A percentile compares a stretch with the other conserved stretches of the same genome.
Evolutionary conservation across 331 rosid genomes (phyloP).

Genomic region (Quercus phellos): DNA sequence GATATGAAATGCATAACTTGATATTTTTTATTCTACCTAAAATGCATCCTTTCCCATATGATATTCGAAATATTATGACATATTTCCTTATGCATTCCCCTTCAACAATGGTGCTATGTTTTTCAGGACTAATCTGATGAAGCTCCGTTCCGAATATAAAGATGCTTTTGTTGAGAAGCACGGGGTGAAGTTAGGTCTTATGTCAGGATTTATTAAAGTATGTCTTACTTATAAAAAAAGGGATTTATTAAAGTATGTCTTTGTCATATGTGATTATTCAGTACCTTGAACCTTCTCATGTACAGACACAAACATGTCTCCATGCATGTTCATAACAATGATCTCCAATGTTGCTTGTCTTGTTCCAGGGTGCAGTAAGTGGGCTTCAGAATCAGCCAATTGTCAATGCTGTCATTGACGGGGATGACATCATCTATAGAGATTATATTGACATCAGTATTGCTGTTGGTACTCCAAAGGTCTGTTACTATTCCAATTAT

Average conservation of each 20-base stretch:
- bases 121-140: conserved; percentile 63
- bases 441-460: conserved; percentile 59
- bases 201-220: conserved; percentile 66
- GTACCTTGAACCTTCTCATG: not conserved
- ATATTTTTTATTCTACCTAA: not conserved
- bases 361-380: conserved; percentile 53
- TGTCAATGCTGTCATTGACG: conserved; percentile 61
- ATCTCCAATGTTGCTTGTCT: not conserved
- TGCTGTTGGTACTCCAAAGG: conserved; percentile 65
- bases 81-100: not conserved
- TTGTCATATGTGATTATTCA: not conserved
- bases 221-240: not conserved
- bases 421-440: conserved; percentile 63
- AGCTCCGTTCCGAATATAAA: conserved; percentile 56
- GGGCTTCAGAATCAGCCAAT: conserved; percentile 53
- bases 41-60: not conserved
- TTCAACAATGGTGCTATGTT: not conserved
- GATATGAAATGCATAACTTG: not conserved
- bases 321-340: not conserved
- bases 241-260: conserved; percentile 49
- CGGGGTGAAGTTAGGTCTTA: conserved; percentile 58
- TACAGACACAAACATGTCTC: not conserved
- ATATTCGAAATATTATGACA: not conserved
- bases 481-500: not conserved
- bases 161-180: conserved; percentile 56